These are phyloP conservation scores for Acacia confusa DNA, from an alignment of 306 rosid species.

Conservation along the genomic window DNA sequence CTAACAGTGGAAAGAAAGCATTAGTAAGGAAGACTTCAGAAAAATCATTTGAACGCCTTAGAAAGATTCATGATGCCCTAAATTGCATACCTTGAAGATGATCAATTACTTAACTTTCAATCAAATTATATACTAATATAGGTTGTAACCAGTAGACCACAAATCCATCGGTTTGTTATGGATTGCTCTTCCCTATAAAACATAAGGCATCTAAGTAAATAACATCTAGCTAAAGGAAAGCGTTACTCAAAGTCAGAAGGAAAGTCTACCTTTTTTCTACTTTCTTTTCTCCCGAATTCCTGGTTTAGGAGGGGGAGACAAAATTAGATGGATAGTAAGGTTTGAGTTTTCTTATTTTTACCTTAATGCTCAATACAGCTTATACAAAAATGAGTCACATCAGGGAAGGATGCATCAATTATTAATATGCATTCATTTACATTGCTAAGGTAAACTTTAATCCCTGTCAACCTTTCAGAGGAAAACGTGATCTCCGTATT, in stretches of 20 bases:
- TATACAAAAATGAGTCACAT: conserved; percentile 1
- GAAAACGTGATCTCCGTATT: conserved; percentile 3
- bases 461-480: neutral
- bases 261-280: neutral
- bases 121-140: neutral
- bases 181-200: neutral
- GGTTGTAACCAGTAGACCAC: conserved; percentile 1
- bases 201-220: neutral
- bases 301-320: neutral
- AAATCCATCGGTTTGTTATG: conserved; percentile 8
- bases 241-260: neutral
- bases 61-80: conserved; percentile 7
- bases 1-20: conserved; percentile 1
- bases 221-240: neutral
- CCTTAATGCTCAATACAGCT: neutral
- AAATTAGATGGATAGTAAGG: neutral
- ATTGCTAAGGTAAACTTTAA: neutral
- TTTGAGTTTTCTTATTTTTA: neutral
- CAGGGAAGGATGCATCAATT: conserved; percentile 7
- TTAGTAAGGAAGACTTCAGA: neutral
- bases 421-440: neutral
- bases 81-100: conserved; percentile 9
- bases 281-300: neutral
- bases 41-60: neutral
- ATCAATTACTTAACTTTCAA: neutral